Evolutionary conservation across 257 asterid species (phyloP).

Genomic region (Avicennia marina): DNA sequence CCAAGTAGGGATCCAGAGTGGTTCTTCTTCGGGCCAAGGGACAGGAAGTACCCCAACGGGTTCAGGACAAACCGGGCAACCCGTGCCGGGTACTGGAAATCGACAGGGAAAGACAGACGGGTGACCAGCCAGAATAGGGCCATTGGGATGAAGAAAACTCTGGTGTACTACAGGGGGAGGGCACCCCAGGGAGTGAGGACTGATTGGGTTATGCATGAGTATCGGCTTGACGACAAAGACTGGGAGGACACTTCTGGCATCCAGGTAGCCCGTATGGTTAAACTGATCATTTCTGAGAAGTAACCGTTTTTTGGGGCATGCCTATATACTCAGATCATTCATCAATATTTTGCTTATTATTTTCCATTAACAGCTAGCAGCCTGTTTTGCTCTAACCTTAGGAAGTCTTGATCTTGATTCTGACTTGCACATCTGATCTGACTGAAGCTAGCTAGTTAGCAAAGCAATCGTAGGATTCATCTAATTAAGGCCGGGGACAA

Average conservation of each 20-base stretch:
- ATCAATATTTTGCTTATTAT: background rate
- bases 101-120: slow-evolving; percentile 65
- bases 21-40: slow-evolving; percentile 74
- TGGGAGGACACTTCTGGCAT: slow-evolving; percentile 69
- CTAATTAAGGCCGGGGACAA: no score
- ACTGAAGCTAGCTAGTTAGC: no score
- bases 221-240: slow-evolving; percentile 63
- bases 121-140: slow-evolving; percentile 51
- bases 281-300: slow-evolving; percentile 12
- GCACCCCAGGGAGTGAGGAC: slow-evolving; percentile 73
- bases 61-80: slow-evolving; percentile 70
- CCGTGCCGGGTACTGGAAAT: slow-evolving; percentile 68
- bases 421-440: no score
- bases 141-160: slow-evolving; percentile 68
- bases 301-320: no score
- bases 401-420: no score
- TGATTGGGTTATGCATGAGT: slow-evolving; percentile 80
- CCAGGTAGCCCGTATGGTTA: slow-evolving; percentile 74
- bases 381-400: background rate
- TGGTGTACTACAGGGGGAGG: slow-evolving; percentile 60
- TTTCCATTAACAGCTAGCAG: no score
- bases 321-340: no score
- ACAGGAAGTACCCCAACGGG: slow-evolving; percentile 48
- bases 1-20: slow-evolving; percentile 74
- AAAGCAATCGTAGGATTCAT: no score